Evolutionary conservation across 1,139 yeast species (phyloP).

Genomic region (Kodamaea arcana): DNA sequence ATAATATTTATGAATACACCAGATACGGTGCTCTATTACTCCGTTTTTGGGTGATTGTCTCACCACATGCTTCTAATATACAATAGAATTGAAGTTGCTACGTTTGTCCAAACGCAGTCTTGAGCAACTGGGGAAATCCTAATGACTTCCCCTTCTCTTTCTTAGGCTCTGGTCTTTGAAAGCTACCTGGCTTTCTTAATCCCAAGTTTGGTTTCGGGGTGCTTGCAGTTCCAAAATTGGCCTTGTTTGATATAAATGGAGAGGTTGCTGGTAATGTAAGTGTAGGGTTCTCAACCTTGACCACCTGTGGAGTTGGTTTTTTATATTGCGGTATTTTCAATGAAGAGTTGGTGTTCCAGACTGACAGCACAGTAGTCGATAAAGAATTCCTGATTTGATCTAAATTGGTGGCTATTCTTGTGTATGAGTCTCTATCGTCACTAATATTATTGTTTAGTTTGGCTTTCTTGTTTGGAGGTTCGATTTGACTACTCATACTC

Average conservation of each 20-base stretch:
- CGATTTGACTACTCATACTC: constrained; percentile 1
- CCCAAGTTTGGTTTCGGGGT: constrained; percentile 17
- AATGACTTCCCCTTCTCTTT: constrained; percentile 19
- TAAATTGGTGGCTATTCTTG: constrained; percentile 12
- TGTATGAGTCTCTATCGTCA: constrained; percentile 10
- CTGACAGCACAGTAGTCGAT: constrained; percentile 10
- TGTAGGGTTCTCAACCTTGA: constrained; percentile 15
- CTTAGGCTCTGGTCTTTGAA: constrained; percentile 14
- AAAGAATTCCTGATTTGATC: constrained; percentile 15
- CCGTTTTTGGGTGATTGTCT: too few species aligned
- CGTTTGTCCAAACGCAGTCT: constrained; percentile 20
- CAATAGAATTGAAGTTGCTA: constrained; percentile 6
- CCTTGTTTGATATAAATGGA: constrained; percentile 36
- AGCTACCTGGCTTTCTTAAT: constrained; percentile 50
- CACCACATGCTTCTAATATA: constrained; percentile 1
- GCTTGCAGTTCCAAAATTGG: constrained; percentile 13
- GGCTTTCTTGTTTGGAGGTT: constrained; percentile 7
- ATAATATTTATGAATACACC: too few species aligned
- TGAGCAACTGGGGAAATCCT: constrained; percentile 25
- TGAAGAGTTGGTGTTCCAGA: constrained; percentile 16
- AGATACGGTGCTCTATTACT: too few species aligned
- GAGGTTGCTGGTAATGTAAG: constrained; percentile 23
- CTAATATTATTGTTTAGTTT: constrained; percentile 5
- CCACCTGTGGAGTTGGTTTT: constrained; percentile 22
- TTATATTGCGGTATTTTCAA: constrained; percentile 41